Evolutionary conservation across 1,284 basidiomycete species (phyloP), one percentile per base, ranked within the genome.

Genomic region (Ceratobasidium sp.): DNA sequence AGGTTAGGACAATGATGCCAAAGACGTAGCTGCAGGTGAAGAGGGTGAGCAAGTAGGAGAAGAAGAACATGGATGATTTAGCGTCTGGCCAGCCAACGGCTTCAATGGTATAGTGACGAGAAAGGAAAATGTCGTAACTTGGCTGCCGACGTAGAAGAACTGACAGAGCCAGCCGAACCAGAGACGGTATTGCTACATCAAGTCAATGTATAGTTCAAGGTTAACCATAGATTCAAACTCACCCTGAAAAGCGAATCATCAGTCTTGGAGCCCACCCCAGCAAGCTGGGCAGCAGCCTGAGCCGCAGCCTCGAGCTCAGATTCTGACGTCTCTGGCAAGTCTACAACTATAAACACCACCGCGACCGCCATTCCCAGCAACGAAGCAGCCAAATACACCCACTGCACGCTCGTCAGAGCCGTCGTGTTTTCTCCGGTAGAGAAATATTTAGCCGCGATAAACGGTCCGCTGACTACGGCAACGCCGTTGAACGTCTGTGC

Each of bases 401-500:
- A 86, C 76, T 85, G 84, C n/a, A 86, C 82, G 76, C 81, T 83
- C 76, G 79, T 82, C 59, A 85, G 80, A 72, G 81, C 80, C 77
- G 80, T 76, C 9, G 77, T 75, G 77, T 83, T 79, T 19, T 77
- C 81, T 6, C 77, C 83, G 43, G 80, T 78, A 80, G 84, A 84
- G 81, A 86, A 85, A 80, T 84, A 84, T 78, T 83, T 82, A 16
- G 89, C 88, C 27, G 92, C 92, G 78, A 94, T 94, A 78, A 94
- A 86, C 34, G 93, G 92, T 0, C 93, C 93, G 27, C 90, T 85
- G 79, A 94, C 92, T 0, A 89, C 88, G 0, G 92, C 92, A 43
- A 94, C 84, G 61, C 92, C 92, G 81, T 94, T 92, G 83, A 92
- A 93, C 0, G 90, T 89, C 82, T 94, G 93, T 66, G 90, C 91